These are phyloP conservation scores for Choanephora cucurbitarum DNA, from an alignment of 371 early-diverging fungal species.

Conservation along the genomic window DNA sequence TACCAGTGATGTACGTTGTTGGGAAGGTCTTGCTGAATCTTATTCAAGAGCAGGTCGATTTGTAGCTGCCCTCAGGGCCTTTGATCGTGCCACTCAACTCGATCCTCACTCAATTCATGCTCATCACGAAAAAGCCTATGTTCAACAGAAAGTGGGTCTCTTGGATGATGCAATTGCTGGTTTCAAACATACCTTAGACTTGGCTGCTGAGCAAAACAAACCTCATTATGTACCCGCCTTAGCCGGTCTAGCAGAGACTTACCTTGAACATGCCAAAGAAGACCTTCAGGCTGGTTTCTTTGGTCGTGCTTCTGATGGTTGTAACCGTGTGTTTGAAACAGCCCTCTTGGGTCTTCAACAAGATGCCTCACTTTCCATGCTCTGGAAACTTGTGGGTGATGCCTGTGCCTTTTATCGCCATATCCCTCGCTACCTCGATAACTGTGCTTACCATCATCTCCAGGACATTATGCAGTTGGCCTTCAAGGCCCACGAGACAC, in stretches of 20 bases:
- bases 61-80: conserved; percentile 81
- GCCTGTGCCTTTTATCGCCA: conserved; percentile 57
- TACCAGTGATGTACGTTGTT: conserved; percentile 64
- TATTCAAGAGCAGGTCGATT: conserved; percentile 86
- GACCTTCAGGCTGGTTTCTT: conserved; percentile 70
- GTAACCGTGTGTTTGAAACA: conserved; percentile 50
- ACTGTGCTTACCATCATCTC: conserved; percentile 41
- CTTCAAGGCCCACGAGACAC: conserved; percentile 31
- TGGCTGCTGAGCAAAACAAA: conserved; percentile 45
- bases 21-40: conserved; percentile 89
- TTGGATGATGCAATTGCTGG: conserved; percentile 65
- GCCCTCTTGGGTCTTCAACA: conserved; percentile 32
- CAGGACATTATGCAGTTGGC: conserved; percentile 35
- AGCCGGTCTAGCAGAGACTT: conserved; percentile 67
- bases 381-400: conserved; percentile 78
- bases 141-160: conserved; percentile 67
- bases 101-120: conserved; percentile 55
- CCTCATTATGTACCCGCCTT: conserved; percentile 54
- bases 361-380: conserved; percentile 38
- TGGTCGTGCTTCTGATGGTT: conserved; percentile 68
- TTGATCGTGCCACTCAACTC: conserved; percentile 71
- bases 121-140: conserved; percentile 57
- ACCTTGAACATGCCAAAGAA: conserved; percentile 63
- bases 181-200: conserved; percentile 47
- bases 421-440: conserved; percentile 50